Conservation (phyloP, 306 rosid species). For the Calophaca sinica region DNA sequence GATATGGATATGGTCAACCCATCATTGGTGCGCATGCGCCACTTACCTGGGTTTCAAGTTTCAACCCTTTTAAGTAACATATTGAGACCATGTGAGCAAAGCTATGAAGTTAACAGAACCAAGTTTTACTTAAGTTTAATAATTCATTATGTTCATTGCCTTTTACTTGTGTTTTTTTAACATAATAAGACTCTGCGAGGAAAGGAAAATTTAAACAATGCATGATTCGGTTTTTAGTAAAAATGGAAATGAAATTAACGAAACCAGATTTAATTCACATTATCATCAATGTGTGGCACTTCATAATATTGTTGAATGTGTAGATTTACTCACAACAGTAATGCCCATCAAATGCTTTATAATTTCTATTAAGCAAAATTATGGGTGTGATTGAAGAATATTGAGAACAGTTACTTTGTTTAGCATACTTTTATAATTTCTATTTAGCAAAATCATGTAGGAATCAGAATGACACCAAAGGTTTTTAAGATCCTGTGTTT, state of each 20-base stretch:
- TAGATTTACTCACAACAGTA: conserved; percentile 20
- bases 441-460: too few species aligned
- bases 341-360: neutral
- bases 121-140: neutral
- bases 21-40: neutral
- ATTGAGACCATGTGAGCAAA: conserved; percentile 7
- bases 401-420: conserved; percentile 6
- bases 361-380: conserved; percentile 14
- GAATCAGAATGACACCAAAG: conserved; percentile 19
- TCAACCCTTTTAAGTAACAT: conserved; percentile 17
- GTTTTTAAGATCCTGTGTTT: conserved; percentile 7
- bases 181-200: neutral
- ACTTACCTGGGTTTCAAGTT: conserved; percentile 23
- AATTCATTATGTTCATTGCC: conserved; percentile 2
- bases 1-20: neutral
- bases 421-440: too few species aligned
- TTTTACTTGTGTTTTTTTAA: neutral
- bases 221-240: neutral
- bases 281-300: conserved; percentile 20
- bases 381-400: conserved; percentile 21
- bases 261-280: conserved; percentile 7
- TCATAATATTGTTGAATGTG: conserved; percentile 10
- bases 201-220: conserved; percentile 16
- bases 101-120: conserved; percentile 6
- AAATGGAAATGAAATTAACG: conserved; percentile 31